Evolutionary conservation across 306 rosid genomes (phyloP).

Genomic region (Lotus japonicus): DNA sequence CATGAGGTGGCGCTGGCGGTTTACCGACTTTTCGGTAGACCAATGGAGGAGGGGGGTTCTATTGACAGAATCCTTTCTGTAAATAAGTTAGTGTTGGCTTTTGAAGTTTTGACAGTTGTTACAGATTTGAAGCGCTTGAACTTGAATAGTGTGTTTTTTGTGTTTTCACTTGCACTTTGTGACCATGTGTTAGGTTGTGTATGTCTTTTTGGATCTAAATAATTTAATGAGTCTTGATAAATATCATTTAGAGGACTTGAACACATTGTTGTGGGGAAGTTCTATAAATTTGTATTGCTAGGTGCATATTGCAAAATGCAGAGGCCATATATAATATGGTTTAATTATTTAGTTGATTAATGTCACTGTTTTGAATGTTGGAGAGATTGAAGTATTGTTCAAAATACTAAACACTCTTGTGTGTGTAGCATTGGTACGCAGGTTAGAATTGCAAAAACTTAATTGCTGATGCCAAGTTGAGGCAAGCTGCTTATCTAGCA

Average conservation of each 20-base stretch:
- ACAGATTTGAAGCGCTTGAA: background rate
- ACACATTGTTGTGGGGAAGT: slow-evolving; percentile 7
- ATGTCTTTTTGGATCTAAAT: background rate
- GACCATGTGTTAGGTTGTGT: no score
- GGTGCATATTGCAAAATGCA: background rate
- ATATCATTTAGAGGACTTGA: background rate
- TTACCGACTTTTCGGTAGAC: slow-evolving; percentile 19
- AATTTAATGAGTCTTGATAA: background rate
- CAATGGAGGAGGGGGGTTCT: slow-evolving; percentile 27
- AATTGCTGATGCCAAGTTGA: slow-evolving; percentile 55
- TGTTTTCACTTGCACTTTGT: background rate
- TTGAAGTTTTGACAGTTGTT: background rate
- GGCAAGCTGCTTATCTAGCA: slow-evolving; percentile 60
- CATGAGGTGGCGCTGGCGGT: slow-evolving; percentile 51
- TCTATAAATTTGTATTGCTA: background rate
- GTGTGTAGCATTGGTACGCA: slow-evolving; percentile 34
- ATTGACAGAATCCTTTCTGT: slow-evolving; percentile 25
- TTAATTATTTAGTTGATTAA: slow-evolving; percentile 6
- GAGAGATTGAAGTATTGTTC: slow-evolving; percentile 6
- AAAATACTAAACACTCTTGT: slow-evolving; percentile 1
- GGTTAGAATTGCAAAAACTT: slow-evolving; percentile 66
- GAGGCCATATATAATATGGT: slow-evolving; percentile 1
- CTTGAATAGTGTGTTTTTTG: background rate
- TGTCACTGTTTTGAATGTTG: slow-evolving; percentile 8
- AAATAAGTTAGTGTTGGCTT: slow-evolving; percentile 42